phyloP scores from a whole-genome alignment of 305 asterid species.

The Lippia alba region DNA sequence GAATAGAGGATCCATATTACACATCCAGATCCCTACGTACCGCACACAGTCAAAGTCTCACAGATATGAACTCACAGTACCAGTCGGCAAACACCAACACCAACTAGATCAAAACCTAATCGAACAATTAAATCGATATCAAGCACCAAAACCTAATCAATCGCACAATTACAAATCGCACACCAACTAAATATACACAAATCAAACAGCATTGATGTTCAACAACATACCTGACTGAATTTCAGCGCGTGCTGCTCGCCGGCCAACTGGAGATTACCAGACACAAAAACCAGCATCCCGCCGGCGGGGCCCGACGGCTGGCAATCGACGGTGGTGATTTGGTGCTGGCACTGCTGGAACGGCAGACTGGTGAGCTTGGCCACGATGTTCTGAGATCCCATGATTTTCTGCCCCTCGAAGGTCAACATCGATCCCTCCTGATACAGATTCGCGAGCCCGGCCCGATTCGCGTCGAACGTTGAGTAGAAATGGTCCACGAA shows the following conservation, averaged over 20 bases:
- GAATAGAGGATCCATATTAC: background rate
- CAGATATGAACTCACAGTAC: background rate
- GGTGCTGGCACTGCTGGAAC: constrained; percentile 53
- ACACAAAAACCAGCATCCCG: constrained; percentile 45
- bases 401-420: constrained; percentile 43
- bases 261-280: constrained; percentile 44
- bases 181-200: background rate
- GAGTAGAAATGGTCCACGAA: constrained; percentile 46
- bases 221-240: constrained; percentile 41
- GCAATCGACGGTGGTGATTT: constrained; percentile 45
- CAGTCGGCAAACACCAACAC: background rate
- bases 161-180: background rate
- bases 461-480: constrained; percentile 41
- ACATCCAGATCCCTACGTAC: background rate
- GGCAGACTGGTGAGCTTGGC: constrained; percentile 44
- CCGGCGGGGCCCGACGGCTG: constrained; percentile 46
- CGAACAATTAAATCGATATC: background rate
- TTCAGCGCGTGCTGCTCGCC: constrained; percentile 45
- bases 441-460: constrained; percentile 33
- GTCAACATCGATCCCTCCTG: constrained; percentile 43
- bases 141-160: background rate
- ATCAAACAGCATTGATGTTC: background rate
- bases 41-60: no score
- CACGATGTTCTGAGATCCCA: constrained; percentile 41
- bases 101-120: background rate